Evolutionary conservation across 1,139 yeast species (phyloP).

Genomic region (Pneumocystis canis): DNA sequence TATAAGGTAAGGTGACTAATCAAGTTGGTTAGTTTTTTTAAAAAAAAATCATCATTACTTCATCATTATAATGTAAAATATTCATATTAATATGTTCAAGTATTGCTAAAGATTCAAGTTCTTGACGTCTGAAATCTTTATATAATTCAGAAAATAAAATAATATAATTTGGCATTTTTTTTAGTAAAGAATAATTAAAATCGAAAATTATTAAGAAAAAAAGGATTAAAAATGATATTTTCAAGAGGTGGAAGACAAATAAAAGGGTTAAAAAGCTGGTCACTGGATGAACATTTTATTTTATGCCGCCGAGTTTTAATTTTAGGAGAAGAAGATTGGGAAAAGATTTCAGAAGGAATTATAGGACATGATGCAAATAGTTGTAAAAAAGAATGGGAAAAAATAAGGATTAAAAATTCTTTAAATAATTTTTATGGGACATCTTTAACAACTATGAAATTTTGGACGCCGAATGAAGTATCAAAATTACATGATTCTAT

Average conservation of each 20-base stretch:
- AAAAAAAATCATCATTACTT: constrained; percentile 19
- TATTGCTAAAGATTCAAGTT: constrained; percentile 69
- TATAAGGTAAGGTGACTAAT: constrained; percentile 45
- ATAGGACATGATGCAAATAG: not conserved
- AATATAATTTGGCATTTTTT: constrained; percentile 34
- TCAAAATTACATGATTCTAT: not conserved
- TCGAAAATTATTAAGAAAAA: too few relatives aligned
- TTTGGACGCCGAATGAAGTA: not conserved
- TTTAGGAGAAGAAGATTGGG: not conserved
- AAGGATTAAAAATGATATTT: too few relatives aligned
- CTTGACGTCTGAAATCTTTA: constrained; percentile 64
- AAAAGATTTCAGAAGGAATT: not conserved
- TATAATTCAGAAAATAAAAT: constrained; percentile 75
- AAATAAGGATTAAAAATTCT: not conserved
- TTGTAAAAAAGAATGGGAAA: not conserved
- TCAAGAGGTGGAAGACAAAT: too few relatives aligned
- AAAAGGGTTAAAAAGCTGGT: not conserved
- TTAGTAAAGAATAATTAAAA: not conserved
- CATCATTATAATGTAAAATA: constrained; percentile 41
- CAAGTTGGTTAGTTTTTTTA: not conserved
- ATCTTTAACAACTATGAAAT: not conserved
- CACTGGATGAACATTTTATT: not conserved
- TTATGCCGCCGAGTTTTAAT: not conserved
- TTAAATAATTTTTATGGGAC: not conserved
- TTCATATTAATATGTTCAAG: constrained; percentile 44